Percentiles rank a stretch among this genome's conserved stretches.
Conservation (phyloP, 768 basidiomycete genomes). For the Dacryopinax spathularia region DNA sequence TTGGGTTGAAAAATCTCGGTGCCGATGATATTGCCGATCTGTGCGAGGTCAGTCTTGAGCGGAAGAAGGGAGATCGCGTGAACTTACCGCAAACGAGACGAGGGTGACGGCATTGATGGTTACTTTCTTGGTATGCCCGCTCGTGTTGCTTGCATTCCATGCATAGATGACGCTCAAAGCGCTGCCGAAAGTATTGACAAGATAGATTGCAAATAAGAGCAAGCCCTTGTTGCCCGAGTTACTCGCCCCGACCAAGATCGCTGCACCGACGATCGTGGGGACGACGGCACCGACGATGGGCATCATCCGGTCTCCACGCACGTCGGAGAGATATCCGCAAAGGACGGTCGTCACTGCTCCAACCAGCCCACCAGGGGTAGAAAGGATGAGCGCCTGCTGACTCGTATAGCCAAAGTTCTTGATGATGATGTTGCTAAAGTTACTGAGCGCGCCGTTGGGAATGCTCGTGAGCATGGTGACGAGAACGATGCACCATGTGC, state of each 20-base stretch:
- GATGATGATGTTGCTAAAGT: constrained; percentile 51
- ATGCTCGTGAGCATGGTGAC: constrained; percentile 47
- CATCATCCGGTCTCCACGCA: constrained; percentile 46
- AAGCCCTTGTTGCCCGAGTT: constrained; percentile 35
- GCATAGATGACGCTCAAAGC: constrained; percentile 47
- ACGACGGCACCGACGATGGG: constrained; percentile 45
- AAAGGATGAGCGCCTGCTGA: constrained; percentile 44
- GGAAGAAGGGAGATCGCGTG: not conserved
- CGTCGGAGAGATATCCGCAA: constrained; percentile 54
- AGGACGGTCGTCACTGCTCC: constrained; percentile 34
- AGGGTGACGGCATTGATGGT: not conserved
- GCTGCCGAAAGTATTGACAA: constrained; percentile 44
- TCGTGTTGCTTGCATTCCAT: constrained; percentile 50
- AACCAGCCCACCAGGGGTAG: constrained; percentile 42
- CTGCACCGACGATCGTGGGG: constrained; percentile 44
- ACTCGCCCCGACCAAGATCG: constrained; percentile 42
- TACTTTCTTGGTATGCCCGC: constrained; percentile 52
- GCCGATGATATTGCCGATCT: constrained; percentile 46
- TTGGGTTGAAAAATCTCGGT: constrained; percentile 48
- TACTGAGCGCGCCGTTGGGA: constrained; percentile 48
- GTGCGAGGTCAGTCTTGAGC: not conserved
- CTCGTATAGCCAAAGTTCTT: constrained; percentile 52
- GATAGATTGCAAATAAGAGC: constrained; percentile 42
- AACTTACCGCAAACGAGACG: not conserved
- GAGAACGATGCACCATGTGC: constrained; percentile 50